Evolutionary conservation across 768 basidiomycete genomes (phyloP).

Genomic region (Mycena albidolilacea): DNA sequence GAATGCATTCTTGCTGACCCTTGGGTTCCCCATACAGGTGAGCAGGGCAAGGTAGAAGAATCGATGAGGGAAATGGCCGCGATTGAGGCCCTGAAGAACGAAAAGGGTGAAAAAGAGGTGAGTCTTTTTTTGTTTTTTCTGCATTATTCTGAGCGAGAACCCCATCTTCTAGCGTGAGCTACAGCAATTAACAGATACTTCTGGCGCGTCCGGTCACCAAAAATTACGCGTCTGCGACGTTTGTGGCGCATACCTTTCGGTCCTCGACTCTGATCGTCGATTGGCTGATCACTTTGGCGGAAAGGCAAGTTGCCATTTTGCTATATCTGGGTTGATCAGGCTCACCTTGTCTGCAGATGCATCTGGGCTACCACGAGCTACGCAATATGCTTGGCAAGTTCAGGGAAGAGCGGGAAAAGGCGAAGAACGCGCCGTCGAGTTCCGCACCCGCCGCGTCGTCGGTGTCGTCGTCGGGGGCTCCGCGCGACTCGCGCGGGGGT

Average conservation of each 20-base stretch:
- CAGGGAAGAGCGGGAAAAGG: slow-evolving; percentile 91
- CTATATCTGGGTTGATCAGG: slow-evolving; percentile 45
- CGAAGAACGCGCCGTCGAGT: slow-evolving; percentile 69
- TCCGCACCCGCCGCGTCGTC: slow-evolving; percentile 49
- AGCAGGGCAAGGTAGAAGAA: slow-evolving; percentile 99
- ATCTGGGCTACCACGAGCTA: slow-evolving; percentile 98
- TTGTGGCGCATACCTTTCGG: slow-evolving; percentile 98
- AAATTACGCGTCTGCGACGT: slow-evolving; percentile 99
- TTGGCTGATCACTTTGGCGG: slow-evolving; percentile 99
- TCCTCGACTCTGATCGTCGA: slow-evolving; percentile 98
- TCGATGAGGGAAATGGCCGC: slow-evolving; percentile 98
- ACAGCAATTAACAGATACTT: slow-evolving; percentile 96
- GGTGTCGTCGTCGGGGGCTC: slow-evolving; percentile 57
- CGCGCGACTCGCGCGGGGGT: slow-evolving; percentile 52
- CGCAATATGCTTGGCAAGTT: slow-evolving; percentile 94
- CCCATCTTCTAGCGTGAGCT: slow-evolving; percentile 79
- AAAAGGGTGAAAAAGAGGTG: slow-evolving; percentile 97
- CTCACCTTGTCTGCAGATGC: slow-evolving; percentile 77
- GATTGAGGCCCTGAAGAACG: slow-evolving; percentile 96
- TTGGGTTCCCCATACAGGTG: slow-evolving; percentile 65
- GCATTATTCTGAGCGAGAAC: slow-evolving; percentile 23
- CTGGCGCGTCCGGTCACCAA: slow-evolving; percentile 99
- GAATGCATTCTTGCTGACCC: slow-evolving; percentile 31
- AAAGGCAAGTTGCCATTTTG: slow-evolving; percentile 74
- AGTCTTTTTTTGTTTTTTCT: slow-evolving; percentile 11